Evolutionary conservation across 805 yeast species (phyloP).

Genomic region (Saccharomyces eubayanus): DNA sequence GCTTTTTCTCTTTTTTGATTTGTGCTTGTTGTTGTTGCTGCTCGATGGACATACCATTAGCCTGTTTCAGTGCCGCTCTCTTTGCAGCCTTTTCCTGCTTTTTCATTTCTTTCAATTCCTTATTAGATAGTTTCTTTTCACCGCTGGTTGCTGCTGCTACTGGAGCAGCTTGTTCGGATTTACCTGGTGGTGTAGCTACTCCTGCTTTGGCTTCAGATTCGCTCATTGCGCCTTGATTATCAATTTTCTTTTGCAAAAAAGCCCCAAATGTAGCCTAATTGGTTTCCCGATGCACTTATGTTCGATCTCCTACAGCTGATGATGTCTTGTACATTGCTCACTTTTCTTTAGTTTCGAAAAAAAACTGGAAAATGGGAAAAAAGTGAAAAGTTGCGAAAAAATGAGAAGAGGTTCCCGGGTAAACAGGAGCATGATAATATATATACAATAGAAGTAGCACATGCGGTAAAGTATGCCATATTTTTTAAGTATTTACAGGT

Average conservation of each 20-base stretch:
- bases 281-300: not conserved
- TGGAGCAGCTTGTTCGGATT: conserved; percentile 1
- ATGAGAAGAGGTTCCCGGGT: not conserved
- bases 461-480: not conserved
- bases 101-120: conserved; percentile 80
- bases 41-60: conserved; percentile 44
- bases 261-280: not conserved
- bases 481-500: not conserved
- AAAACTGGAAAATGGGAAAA: not conserved
- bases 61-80: conserved; percentile 79
- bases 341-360: not conserved
- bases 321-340: not conserved
- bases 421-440: not conserved
- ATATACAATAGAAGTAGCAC: not conserved
- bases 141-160: conserved; percentile 5
- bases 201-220: not conserved
- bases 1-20: conserved; percentile 38
- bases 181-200: not conserved
- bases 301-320: not conserved
- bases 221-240: not conserved
- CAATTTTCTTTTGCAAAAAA: not conserved
- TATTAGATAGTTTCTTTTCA: conserved; percentile 46
- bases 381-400: not conserved
- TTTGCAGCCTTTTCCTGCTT: conserved; percentile 88
- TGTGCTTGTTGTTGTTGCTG: conserved; percentile 33